Base-by-base conservation (phyloP, 129 eudicot species). In the Ambrosia trifida region DNA sequence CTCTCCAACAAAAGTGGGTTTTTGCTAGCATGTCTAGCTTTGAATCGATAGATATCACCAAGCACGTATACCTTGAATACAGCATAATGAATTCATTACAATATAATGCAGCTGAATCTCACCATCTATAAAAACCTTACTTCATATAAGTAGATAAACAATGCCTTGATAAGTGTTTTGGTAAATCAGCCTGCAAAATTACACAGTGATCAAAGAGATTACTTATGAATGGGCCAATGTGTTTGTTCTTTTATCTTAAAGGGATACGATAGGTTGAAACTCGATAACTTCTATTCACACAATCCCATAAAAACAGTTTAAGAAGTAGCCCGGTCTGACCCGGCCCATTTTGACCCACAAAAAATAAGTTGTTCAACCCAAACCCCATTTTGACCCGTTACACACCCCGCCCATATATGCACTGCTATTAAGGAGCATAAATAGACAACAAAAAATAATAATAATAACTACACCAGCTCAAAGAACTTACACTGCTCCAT, bases 91-190 rank as follows among this genome's bases (percentile, higher is more conserved):
- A 28, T 46, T 50, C 74, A 74, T 40, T 18, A 49, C 5, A 30
- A 78, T 18, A 35, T 56, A 20, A 62, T 62, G 64, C 82, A 72
- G 80, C 44, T 5, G 58, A 64, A 64, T 44, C 38, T 64, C 45
- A 51, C 73, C 62, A 75, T 60, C 79, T 69, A 38, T 83, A 51
- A 66, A 80, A 82, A 46, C 68, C 78, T 86, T 84, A 85, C 77
- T 85, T 90, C 87, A 94, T 79, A 97, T 97, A 94, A 12, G 81
- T 78, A 30, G 79, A 68, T 81, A 94, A 90, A 76, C 99, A 94
- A 81, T 85, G 87, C 73, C 73, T 85, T 31, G 99, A 90, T 50
- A 94, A 94, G 79, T 85, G 87, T 71, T 75, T 85, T 31, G 99
- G 87, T 50, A 94, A 44, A 78, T 94, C 99, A 33, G 72, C 99